phyloP scores from a whole-genome alignment of 148 eudicot species.

The Spergularia marina region DNA sequence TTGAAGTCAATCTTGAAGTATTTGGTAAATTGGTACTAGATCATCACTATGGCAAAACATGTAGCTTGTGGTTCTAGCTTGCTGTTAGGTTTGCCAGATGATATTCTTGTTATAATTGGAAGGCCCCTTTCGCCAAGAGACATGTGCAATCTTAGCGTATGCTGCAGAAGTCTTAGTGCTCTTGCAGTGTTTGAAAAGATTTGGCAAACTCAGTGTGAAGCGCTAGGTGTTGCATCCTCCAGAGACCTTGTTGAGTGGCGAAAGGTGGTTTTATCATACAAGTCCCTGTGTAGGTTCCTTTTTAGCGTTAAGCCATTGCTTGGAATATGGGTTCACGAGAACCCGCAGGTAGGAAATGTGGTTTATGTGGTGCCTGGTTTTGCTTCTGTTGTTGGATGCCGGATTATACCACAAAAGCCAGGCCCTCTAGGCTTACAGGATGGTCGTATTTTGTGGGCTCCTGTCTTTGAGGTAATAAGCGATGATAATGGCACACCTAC shows the following conservation, averaged over 20 bases:
- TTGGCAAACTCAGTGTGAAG: conserved; percentile 70
- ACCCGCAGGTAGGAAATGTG: conserved; percentile 84
- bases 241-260: conserved; percentile 67
- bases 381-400: conserved; percentile 71
- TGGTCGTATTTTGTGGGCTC: conserved; percentile 78
- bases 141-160: conserved; percentile 57
- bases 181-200: conserved; percentile 56
- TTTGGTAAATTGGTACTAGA: neutral
- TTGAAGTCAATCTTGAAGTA: neutral
- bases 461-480: conserved; percentile 73
- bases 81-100: conserved; percentile 61
- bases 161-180: conserved; percentile 48
- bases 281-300: conserved; percentile 67
- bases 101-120: conserved; percentile 51
- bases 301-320: conserved; percentile 49
- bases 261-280: conserved; percentile 59
- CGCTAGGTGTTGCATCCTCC: conserved; percentile 41
- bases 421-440: conserved; percentile 69
- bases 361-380: conserved; percentile 89
- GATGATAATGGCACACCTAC: conserved; percentile 52
- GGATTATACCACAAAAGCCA: conserved; percentile 78
- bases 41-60: conserved; percentile 35
- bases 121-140: conserved; percentile 58
- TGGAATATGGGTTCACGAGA: conserved; percentile 89
- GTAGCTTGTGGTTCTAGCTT: conserved; percentile 51